Conservation (phyloP, 2,329 filamentous ascomycete genomes). For the Paracamarosporium sp. region DNA sequence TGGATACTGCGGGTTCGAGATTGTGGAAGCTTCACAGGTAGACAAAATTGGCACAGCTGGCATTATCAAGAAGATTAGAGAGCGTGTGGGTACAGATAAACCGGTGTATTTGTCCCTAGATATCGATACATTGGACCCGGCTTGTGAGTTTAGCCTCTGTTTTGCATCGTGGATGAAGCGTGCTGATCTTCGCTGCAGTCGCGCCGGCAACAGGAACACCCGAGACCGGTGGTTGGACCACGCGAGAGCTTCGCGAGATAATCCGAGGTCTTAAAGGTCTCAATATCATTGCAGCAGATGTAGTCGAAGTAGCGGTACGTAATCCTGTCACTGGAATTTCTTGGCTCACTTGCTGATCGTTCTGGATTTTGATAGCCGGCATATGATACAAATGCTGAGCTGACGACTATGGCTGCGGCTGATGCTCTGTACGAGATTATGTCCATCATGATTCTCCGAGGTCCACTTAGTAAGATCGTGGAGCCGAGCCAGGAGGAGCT, state of each 20-base stretch:
- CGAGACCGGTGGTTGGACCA: conserved; percentile 79
- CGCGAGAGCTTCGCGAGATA: conserved; percentile 74
- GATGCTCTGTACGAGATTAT: conserved; percentile 78
- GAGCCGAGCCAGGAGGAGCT: neutral
- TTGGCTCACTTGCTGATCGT: neutral
- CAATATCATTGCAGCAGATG: conserved; percentile 73
- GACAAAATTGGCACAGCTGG: conserved; percentile 73
- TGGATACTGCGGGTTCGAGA: conserved; percentile 83
- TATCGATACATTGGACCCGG: conserved; percentile 87
- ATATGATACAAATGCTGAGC: conserved; percentile 75
- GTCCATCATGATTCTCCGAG: conserved; percentile 82
- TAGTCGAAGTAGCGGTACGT: conserved; percentile 70
- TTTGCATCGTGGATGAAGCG: conserved; percentile 4
- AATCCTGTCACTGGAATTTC: neutral
- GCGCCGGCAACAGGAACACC: conserved; percentile 78
- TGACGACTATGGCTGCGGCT: conserved; percentile 76
- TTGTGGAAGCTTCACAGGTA: conserved; percentile 77
- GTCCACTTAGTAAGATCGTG: conserved; percentile 61
- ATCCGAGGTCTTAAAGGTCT: conserved; percentile 72
- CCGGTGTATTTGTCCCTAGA: conserved; percentile 86
- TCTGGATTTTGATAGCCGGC: conserved; percentile 56
- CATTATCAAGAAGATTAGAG: conserved; percentile 79
- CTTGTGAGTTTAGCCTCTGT: conserved; percentile 59
- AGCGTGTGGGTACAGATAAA: conserved; percentile 74
- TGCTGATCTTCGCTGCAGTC: conserved; percentile 48